Base-by-base conservation (phyloP, 352 stramenopile species). In the Globisporangium cylindrosporum region DNA sequence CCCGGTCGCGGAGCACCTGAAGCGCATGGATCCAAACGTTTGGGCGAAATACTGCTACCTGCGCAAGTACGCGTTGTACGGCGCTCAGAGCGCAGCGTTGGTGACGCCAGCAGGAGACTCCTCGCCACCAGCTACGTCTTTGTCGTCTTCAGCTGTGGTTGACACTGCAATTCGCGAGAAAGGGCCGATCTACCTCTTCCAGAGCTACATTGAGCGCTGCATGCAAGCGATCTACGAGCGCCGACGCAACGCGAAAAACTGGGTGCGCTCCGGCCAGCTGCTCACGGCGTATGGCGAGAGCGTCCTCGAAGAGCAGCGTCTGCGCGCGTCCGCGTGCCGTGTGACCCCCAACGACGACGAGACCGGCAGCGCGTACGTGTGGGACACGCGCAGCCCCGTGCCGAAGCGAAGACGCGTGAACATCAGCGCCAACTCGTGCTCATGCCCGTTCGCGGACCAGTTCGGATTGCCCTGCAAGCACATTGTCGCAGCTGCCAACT, bases 21-120 rank as follows among this genome's bases (percentile, higher is more conserved):
- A 68, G 36, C 27, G 56, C 7, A 27, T 82, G 27, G 71, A 78
- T 10, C 71, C 75, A 1, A 57, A 78, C 20, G 63, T 55, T 8
- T 84, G 75, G 77, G 71, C 77, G 8, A 84, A 81, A 38, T 56
- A 82, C 66, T 71, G 73, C n/a, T 84, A 77, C 43, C 34, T 81
- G 20, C 74, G 73, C 56, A 72, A 73, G 10, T 75, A 82, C 68
- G 63, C 75, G 51, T 66, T 84, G 29, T 81, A 82, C 38, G 73
- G 75, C 2, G 79, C 70, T 56, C 75, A 84, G 53, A 81, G 74
- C 25, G 75, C 77, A 3, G 73, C 51, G 14, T 54, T 82, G 29
- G 66, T 64, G 18, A 73, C 76, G 51, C n/a, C 41, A 4, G 29
- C 56, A 22, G 4, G 51, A 73, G 34, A 63, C 57, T 8, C 8